A percentile compares a stretch with the other conserved stretches of the same genome.
phyloP scores from a whole-genome alignment of 257 asterid species.

The Solanum pennellii region DNA sequence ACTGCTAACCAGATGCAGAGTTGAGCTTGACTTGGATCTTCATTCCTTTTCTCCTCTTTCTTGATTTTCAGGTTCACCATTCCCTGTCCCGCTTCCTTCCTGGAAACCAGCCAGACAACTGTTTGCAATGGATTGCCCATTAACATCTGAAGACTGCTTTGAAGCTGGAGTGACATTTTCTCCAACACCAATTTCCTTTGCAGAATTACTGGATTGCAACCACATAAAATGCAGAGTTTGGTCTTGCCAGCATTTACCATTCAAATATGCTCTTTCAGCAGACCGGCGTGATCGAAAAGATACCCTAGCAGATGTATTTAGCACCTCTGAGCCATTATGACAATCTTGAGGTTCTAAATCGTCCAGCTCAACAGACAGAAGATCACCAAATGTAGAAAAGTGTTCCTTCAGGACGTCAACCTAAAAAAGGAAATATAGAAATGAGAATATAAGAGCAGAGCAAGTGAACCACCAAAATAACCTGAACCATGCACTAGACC shows the following conservation, averaged over 20 bases:
- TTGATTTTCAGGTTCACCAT: constrained; percentile 19
- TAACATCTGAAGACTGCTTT: constrained; percentile 5
- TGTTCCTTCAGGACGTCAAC: constrained; percentile 68
- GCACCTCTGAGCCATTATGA: constrained; percentile 18
- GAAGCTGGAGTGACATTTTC: constrained; percentile 11
- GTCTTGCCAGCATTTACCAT: constrained; percentile 83
- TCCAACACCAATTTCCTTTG: constrained; percentile 9
- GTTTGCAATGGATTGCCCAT: constrained; percentile 10
- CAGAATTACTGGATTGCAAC: constrained; percentile 20
- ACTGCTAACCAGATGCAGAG: constrained; percentile 20
- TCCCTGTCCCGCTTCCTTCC: constrained; percentile 19
- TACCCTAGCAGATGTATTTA: constrained; percentile 44
- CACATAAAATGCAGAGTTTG: constrained; percentile 61
- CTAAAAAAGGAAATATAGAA: constrained; percentile 18
- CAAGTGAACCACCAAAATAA: background rate
- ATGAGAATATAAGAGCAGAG: background rate
- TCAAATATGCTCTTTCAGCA: constrained; percentile 82
- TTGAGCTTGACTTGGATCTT: constrained; percentile 28
- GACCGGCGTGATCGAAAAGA: constrained; percentile 55
- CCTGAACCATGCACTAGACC: background rate
- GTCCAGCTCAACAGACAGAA: constrained; percentile 64
- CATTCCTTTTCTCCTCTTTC: constrained; percentile 13
- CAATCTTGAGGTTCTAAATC: constrained; percentile 33
- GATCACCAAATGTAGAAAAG: constrained; percentile 69
- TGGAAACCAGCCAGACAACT: background rate